Conservation (phyloP, 306 rosid genomes). For the Dalbergia oliveri region DNA sequence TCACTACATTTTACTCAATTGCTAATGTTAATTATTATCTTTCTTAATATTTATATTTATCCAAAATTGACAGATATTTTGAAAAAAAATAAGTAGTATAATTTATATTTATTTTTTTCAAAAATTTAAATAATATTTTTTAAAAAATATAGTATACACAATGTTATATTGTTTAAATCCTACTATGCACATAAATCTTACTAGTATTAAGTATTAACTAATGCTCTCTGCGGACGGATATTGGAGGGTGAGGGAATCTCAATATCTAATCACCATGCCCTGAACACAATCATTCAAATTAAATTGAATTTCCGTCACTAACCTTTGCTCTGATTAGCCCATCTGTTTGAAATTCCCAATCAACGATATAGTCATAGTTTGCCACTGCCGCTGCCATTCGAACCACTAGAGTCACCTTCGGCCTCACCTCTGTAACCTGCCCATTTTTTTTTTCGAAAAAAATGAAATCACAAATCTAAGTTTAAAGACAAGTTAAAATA, state of each 20-base stretch:
- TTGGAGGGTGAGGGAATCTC: background rate
- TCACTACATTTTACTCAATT: too few species aligned
- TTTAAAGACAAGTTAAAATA: background rate
- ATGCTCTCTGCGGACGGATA: too few species aligned
- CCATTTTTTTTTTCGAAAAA: background rate
- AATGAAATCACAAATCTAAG: background rate
- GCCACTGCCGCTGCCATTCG: slow-evolving; percentile 94
- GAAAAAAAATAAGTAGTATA: too few species aligned
- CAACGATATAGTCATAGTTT: slow-evolving; percentile 87
- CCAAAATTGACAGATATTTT: too few species aligned
- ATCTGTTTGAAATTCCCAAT: slow-evolving; percentile 95
- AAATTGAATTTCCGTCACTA: slow-evolving; percentile 24
- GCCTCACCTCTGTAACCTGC: slow-evolving; percentile 84
- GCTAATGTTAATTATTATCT: too few species aligned
- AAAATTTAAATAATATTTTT: too few species aligned
- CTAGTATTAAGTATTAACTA: too few species aligned
- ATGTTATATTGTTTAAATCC: too few species aligned
- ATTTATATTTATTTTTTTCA: too few species aligned
- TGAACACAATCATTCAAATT: slow-evolving; percentile 1
- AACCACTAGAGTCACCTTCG: slow-evolving; percentile 90
- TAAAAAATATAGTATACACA: too few species aligned
- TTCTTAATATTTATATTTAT: too few species aligned
- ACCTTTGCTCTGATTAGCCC: slow-evolving; percentile 89
- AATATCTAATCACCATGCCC: background rate
- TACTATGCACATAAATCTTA: too few species aligned